Evolutionary conservation across 192 early-diverging fungal genomes (phyloP).

Genomic region (Phlyctochytrium planicorne): DNA sequence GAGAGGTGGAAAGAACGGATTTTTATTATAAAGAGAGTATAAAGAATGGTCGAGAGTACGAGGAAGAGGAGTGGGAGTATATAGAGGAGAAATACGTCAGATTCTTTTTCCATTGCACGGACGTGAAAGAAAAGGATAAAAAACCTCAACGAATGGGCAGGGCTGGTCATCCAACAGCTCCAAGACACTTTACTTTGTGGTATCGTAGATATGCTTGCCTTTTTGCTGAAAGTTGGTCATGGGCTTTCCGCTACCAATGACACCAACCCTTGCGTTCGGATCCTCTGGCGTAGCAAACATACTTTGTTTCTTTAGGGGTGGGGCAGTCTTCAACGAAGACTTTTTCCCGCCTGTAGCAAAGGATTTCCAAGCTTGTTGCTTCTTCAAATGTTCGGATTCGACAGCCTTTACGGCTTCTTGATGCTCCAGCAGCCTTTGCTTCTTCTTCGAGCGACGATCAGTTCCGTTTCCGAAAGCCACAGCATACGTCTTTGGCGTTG

Average conservation of each 20-base stretch:
- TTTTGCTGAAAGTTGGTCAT: constrained; percentile 76
- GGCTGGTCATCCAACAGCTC: no score
- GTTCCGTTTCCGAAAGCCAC: constrained; percentile 29
- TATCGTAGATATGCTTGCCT: constrained; percentile 71
- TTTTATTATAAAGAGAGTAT: no score
- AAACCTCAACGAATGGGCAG: no score
- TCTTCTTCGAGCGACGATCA: constrained; percentile 53
- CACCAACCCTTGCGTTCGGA: constrained; percentile 77
- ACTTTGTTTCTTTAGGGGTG: constrained; percentile 62
- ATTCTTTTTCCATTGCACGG: no score
- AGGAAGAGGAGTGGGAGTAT: no score
- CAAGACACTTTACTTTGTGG: constrained; percentile 27
- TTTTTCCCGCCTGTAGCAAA: constrained; percentile 65
- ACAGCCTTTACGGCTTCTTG: constrained; percentile 38
- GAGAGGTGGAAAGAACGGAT: no score
- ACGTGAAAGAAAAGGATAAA: no score
- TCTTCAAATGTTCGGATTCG: constrained; percentile 61
- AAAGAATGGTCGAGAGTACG: no score
- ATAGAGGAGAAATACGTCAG: no score
- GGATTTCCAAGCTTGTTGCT: constrained; percentile 73
- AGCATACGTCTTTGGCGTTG: constrained; percentile 30
- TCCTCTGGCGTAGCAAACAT: constrained; percentile 84
- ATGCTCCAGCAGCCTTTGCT: constrained; percentile 42
- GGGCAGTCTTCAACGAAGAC: constrained; percentile 12
- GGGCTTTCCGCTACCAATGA: constrained; percentile 74